These are phyloP conservation scores for Neopestalotiopsis clavispora DNA, from an alignment of 2,329 filamentous ascomycete species.

Conservation along the genomic window DNA sequence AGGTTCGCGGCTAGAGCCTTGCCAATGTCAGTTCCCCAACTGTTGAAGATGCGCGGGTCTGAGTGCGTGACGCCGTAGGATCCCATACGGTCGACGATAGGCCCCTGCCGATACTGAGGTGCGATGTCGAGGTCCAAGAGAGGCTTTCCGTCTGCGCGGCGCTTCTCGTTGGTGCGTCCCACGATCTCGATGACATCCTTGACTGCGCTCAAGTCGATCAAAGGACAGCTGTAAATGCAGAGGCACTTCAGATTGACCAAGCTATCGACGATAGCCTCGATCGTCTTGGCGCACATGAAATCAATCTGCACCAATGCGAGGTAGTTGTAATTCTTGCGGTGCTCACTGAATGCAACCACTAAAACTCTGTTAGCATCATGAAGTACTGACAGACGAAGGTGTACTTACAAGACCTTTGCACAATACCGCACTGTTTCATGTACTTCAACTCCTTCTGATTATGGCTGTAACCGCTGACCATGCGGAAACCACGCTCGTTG, in stretches of 20 bases:
- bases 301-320: neutral
- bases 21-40: conserved; percentile 22
- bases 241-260: conserved; percentile 28
- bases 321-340: neutral
- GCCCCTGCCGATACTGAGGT: conserved; percentile 16
- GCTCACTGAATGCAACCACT: neutral
- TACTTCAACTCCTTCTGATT: neutral
- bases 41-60: conserved; percentile 21
- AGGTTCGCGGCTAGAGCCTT: conserved; percentile 25
- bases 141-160: conserved; percentile 22
- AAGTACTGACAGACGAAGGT: neutral
- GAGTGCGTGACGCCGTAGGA: conserved; percentile 27
- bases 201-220: conserved; percentile 31
- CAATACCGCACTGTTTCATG: neutral
- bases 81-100: conserved; percentile 20
- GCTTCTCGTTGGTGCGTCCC: conserved; percentile 21
- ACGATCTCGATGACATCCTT: conserved; percentile 25
- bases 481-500: neutral
- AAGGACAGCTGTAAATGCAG: conserved; percentile 34
- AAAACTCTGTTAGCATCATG: neutral
- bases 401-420: neutral
- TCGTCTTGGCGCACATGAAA: conserved; percentile 26
- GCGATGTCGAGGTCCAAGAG: conserved; percentile 30
- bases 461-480: neutral
- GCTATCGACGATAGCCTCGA: conserved; percentile 25